These are phyloP conservation scores for Xylaria digitata DNA, from an alignment of 2,329 filamentous ascomycete genomes.

Conservation along the genomic window DNA sequence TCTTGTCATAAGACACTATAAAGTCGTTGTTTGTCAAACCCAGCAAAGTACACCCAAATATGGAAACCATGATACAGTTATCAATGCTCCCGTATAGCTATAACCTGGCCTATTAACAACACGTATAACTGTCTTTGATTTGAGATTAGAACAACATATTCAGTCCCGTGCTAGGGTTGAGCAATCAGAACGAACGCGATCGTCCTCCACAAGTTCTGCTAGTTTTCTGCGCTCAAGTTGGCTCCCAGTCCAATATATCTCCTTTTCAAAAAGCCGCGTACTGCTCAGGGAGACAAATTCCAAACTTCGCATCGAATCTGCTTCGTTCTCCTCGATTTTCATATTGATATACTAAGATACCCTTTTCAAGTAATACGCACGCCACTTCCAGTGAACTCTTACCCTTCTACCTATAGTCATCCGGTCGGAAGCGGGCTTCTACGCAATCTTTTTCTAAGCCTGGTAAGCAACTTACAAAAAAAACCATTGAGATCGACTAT, in stretches of 20 bases:
- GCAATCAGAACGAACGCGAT: slow-evolving; percentile 1
- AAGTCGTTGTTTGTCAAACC: background rate
- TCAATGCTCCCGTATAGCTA: background rate
- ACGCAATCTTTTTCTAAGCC: background rate
- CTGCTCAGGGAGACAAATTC: background rate
- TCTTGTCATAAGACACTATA: background rate
- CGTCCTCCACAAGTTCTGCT: background rate
- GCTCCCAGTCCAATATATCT: no score
- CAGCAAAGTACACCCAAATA: background rate
- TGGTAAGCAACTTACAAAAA: background rate
- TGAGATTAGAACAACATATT: background rate
- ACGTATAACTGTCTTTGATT: background rate
- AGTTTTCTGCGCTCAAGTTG: background rate
- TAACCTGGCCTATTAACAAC: background rate
- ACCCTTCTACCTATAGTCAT: background rate
- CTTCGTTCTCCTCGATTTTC: background rate
- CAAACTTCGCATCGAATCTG: background rate
- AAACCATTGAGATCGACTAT: background rate
- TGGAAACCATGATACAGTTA: background rate
- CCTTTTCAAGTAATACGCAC: background rate
- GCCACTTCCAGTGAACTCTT: background rate
- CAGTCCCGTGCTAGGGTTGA: background rate
- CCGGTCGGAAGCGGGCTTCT: background rate
- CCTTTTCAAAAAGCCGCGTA: background rate
- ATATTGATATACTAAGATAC: background rate